Evolutionary conservation across 495 filamentous ascomycete genomes (phyloP).

Genomic region (Apodospora peruviana): DNA sequence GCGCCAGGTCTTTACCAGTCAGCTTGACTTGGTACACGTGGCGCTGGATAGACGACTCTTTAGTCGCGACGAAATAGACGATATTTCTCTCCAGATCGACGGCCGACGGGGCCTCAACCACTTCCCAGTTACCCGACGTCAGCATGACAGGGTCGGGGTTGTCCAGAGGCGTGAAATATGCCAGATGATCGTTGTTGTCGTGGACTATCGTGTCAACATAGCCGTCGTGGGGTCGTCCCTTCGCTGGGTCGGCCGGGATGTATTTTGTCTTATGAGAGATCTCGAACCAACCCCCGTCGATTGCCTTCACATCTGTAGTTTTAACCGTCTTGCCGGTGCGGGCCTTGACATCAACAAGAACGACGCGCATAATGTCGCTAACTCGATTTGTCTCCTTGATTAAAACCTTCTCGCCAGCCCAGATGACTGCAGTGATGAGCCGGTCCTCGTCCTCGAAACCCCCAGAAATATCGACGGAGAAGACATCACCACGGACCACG

Average conservation of each 20-base stretch:
- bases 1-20: slow-evolving; percentile 66
- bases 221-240: slow-evolving; percentile 74
- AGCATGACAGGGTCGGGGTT: slow-evolving; percentile 74
- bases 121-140: slow-evolving; percentile 89
- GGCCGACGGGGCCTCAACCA: slow-evolving; percentile 79
- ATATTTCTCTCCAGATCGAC: slow-evolving; percentile 79
- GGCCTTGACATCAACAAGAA: slow-evolving; percentile 72
- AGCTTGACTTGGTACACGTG: slow-evolving; percentile 82
- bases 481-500: slow-evolving; percentile 69
- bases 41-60: slow-evolving; percentile 79
- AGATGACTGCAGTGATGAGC: slow-evolving; percentile 88
- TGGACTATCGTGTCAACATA: slow-evolving; percentile 91
- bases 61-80: slow-evolving; percentile 86
- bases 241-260: slow-evolving; percentile 75
- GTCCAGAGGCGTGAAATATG: slow-evolving; percentile 89
- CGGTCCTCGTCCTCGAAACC: slow-evolving; percentile 77
- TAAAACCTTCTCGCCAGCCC: slow-evolving; percentile 79
- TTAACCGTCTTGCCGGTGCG: slow-evolving; percentile 77
- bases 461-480: slow-evolving; percentile 68
- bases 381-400: slow-evolving; percentile 91
- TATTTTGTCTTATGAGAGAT: slow-evolving; percentile 80
- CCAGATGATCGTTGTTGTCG: slow-evolving; percentile 84
- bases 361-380: slow-evolving; percentile 80
- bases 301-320: slow-evolving; percentile 64
- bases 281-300: slow-evolving; percentile 97